These are phyloP conservation scores for Collybia sp. DNA, from an alignment of 768 basidiomycete species.

Conservation along the genomic window DNA sequence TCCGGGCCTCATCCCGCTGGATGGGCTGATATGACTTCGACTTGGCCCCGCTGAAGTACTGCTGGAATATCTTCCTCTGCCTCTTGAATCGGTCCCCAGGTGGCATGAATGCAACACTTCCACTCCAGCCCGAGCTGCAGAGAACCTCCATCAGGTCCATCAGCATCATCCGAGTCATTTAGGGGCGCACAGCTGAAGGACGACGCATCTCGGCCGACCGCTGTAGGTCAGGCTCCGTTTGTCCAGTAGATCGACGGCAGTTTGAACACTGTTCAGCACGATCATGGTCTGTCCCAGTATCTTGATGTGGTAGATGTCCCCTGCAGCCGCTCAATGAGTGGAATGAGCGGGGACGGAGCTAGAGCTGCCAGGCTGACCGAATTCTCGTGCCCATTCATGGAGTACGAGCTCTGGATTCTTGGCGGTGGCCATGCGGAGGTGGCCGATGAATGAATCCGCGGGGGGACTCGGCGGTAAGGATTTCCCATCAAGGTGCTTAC, in stretches of 20 bases:
- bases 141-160: not conserved
- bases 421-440: not conserved
- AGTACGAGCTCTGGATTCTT: not conserved
- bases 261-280: not conserved
- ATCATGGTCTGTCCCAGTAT: not conserved
- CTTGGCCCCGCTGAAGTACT: not conserved
- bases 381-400: not conserved
- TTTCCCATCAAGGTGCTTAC: no score
- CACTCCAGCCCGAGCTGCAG: not conserved
- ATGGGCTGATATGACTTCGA: not conserved
- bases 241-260: not conserved
- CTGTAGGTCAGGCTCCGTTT: conserved; percentile 12
- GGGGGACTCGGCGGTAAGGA: not conserved
- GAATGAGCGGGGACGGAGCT: not conserved
- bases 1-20: not conserved
- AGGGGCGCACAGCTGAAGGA: not conserved
- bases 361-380: not conserved
- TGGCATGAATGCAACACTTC: not conserved
- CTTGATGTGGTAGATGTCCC: not conserved
- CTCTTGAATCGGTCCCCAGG: not conserved
- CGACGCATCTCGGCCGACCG: conserved; percentile 1
- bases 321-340: not conserved
- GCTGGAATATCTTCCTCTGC: not conserved
- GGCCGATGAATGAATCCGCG: not conserved
- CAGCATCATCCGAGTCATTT: not conserved